Conservation (phyloP, 371 early-diverging fungal genomes). For the Lichtheimia corymbifera region DNA sequence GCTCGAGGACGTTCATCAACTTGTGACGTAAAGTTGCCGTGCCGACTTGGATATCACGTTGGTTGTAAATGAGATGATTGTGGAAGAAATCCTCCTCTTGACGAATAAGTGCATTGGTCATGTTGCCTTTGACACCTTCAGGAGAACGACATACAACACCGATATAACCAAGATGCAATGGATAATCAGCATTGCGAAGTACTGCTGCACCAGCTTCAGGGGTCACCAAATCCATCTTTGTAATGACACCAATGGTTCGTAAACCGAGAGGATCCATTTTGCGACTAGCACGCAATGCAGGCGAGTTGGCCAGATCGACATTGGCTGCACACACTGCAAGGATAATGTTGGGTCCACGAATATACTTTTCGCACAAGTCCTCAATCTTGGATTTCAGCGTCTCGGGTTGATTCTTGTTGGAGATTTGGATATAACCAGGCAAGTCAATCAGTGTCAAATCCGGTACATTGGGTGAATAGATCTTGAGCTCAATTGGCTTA, state of each 20-base stretch:
- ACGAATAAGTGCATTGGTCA: conserved; percentile 67
- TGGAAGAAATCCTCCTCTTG: conserved; percentile 74
- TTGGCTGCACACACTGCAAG: conserved; percentile 98
- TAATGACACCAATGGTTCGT: conserved; percentile 98
- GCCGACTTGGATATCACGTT: conserved; percentile 78
- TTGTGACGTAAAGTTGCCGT: conserved; percentile 79
- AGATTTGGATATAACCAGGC: conserved; percentile 99
- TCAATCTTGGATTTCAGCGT: conserved; percentile 92
- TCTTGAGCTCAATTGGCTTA: conserved; percentile 91
- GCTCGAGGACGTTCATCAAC: conserved; percentile 88
- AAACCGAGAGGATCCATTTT: conserved; percentile 93
- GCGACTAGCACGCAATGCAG: conserved; percentile 92
- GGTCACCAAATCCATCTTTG: conserved; percentile 98
- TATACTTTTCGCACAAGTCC: conserved; percentile 92
- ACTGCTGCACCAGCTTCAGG: conserved; percentile 82
- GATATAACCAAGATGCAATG: conserved; percentile 94
- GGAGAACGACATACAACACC: conserved; percentile 93
- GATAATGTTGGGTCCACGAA: conserved; percentile 92
- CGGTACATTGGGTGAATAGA: conserved; percentile 94
- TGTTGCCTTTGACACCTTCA: conserved; percentile 42
- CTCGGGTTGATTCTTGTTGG: conserved; percentile 91
- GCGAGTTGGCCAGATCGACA: conserved; percentile 98
- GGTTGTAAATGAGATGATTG: conserved; percentile 60
- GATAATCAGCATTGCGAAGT: conserved; percentile 89
- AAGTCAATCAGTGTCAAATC: conserved; percentile 97